Evolutionary conservation across 768 basidiomycete species (phyloP).

Genomic region (Tylopilus intermedius): DNA sequence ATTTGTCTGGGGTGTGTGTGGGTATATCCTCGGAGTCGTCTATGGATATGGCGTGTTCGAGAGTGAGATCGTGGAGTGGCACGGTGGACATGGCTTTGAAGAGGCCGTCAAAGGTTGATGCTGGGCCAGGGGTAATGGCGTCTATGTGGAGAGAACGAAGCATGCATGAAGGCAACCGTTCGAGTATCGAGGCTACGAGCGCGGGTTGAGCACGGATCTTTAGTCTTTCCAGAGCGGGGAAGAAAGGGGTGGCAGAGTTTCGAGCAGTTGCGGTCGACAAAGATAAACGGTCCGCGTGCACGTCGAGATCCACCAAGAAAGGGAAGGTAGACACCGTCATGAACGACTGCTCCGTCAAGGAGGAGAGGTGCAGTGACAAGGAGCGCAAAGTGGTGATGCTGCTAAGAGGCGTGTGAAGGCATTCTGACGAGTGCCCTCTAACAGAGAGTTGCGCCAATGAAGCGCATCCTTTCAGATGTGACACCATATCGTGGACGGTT

Average conservation of each 20-base stretch:
- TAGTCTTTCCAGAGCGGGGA: slow-evolving; percentile 36
- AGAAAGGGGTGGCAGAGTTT: slow-evolving; percentile 14
- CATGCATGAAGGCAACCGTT: slow-evolving; percentile 28
- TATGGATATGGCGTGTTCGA: slow-evolving; percentile 34
- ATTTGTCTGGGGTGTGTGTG: slow-evolving; percentile 8
- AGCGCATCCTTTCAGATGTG: slow-evolving; percentile 21
- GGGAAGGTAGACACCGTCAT: slow-evolving; percentile 36
- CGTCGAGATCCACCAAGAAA: slow-evolving; percentile 36
- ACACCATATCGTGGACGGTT: slow-evolving; percentile 16
- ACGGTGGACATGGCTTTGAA: slow-evolving; percentile 31
- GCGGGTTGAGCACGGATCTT: slow-evolving; percentile 36
- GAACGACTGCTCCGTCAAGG: slow-evolving; percentile 35
- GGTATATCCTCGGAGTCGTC: slow-evolving; percentile 33
- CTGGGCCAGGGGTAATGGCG: slow-evolving; percentile 24
- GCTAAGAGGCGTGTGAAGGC: slow-evolving; percentile 30
- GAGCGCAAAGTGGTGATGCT: slow-evolving; percentile 31
- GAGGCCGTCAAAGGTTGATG: slow-evolving; percentile 33
- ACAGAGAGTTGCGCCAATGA: slow-evolving; percentile 35
- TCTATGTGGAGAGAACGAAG: slow-evolving; percentile 39
- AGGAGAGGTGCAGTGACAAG: slow-evolving; percentile 39
- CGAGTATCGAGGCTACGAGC: slow-evolving; percentile 34
- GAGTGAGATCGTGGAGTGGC: slow-evolving; percentile 33
- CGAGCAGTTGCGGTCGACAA: slow-evolving; percentile 6
- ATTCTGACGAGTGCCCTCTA: slow-evolving; percentile 34
- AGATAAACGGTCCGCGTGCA: slow-evolving; percentile 40